Base-by-base conservation (phyloP, 2,329 filamentous ascomycete genomes). In the Neonectria ditissima region DNA sequence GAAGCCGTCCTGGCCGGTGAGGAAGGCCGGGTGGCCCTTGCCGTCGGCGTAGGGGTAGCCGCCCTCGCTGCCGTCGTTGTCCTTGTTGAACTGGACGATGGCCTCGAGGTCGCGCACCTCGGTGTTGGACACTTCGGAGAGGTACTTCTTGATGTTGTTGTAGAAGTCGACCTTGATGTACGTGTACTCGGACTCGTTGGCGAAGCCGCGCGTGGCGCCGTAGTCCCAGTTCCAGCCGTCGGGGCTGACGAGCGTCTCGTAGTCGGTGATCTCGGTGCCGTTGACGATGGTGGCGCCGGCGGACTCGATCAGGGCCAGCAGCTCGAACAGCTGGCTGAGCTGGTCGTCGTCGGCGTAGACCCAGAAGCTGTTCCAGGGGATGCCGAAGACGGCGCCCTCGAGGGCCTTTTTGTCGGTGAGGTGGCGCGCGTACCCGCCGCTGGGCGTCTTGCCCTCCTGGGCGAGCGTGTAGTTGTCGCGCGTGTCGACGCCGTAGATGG, bases 151-250 rank as follows among this genome's bases (percentile, higher is more conserved):
- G 75, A 92, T 82, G 72, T 86, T 82, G 72, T 84, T 84, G 77
- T 90, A 91, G 70, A 91, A 91, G 74, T 92, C 89, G 0, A 89
- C 87, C 75, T 92, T 92, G 67, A 93, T 83, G 52, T 90, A 87
- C 0, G 88, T 91, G 77, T 90, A 93, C 75, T 93, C 91, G 14
- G 89, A 92, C 77, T 92, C 87, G 64, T 93, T 92, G n/a, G 88
- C 79, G 70, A 81, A 88, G 2, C 89, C 89, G 4, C 89, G 85
- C 1, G 81, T 83, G 6, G 69, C 82, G 14, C 90, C 90, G 66
- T 87, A 91, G 70, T 91, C 89, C 85, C 91, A 94, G 76, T 93
- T 82, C 91, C 91, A 94, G n/a, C 89, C 89, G 52, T 85, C 75
- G 0, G 87, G 89, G 32, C 85, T 86, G 13, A 93, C 84, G 24